A percentile compares a stretch with the other conserved stretches of the same genome.
These are phyloP conservation scores for Paxillus rubicundulus DNA, from an alignment of 768 basidiomycete genomes.

Conservation along the genomic window DNA sequence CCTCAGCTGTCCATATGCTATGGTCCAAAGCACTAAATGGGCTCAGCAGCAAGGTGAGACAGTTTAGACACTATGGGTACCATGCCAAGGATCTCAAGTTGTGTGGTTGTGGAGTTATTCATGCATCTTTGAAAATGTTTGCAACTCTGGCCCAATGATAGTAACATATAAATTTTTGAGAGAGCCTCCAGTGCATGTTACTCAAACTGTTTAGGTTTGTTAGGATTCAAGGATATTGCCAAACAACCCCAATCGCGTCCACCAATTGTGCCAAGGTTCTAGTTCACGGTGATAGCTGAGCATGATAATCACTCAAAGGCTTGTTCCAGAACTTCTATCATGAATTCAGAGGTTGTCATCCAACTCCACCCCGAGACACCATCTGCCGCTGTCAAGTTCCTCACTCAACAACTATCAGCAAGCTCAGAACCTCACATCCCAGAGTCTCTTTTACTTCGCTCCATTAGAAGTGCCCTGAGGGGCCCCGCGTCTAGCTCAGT, in stretches of 20 bases:
- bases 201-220: slow-evolving; percentile 16
- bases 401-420: slow-evolving; percentile 31
- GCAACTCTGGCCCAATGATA: too few species aligned
- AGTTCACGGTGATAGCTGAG: background rate
- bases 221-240: slow-evolving; percentile 8
- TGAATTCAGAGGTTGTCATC: slow-evolving; percentile 28
- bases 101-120: too few species aligned
- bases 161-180: too few species aligned
- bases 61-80: too few species aligned
- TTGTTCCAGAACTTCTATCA: slow-evolving; percentile 1
- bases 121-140: too few species aligned
- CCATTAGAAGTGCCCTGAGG: slow-evolving; percentile 60
- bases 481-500: slow-evolving; percentile 47
- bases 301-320: background rate
- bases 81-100: too few species aligned
- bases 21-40: too few species aligned
- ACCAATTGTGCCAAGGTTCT: too few species aligned
- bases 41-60: too few species aligned
- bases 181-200: too few species aligned
- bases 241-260: background rate
- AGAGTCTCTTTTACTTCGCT: slow-evolving; percentile 46
- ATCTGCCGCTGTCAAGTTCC: slow-evolving; percentile 44
- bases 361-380: slow-evolving; percentile 41
- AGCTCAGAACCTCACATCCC: slow-evolving; percentile 4
- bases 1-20: too few species aligned